Percentiles rank a stretch among this genome's conserved stretches.
Evolutionary conservation across 2,329 filamentous ascomycete species (phyloP).

Genomic region (Leptosphaerulina australis): DNA sequence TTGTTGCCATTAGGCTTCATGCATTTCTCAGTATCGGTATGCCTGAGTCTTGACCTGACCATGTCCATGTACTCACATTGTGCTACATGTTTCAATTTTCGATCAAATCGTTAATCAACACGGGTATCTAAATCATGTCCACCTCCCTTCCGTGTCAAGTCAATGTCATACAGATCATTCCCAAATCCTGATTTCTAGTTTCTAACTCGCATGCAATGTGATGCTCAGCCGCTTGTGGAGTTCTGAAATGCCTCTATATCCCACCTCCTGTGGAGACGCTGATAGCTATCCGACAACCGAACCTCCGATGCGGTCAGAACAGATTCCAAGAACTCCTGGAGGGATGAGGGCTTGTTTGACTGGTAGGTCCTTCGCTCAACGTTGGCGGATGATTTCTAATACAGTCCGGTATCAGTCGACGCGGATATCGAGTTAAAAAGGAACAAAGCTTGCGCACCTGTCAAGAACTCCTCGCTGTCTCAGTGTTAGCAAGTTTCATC

Average conservation of each 20-base stretch:
- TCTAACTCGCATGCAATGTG: background rate
- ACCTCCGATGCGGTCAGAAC: background rate
- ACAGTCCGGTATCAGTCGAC: constrained; percentile 58
- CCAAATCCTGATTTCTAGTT: background rate
- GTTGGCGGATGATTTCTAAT: constrained; percentile 54
- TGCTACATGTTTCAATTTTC: too few species aligned
- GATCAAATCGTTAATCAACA: too few species aligned
- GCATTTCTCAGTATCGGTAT: too few species aligned
- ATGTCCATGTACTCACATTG: too few species aligned
- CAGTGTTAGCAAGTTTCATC: background rate
- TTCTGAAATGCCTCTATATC: background rate
- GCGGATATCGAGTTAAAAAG: constrained; percentile 60
- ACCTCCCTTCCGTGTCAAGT: background rate
- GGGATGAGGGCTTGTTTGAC: background rate
- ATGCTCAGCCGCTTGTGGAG: background rate
- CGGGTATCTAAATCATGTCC: constrained; percentile 12
- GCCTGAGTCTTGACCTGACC: too few species aligned
- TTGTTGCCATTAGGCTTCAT: too few species aligned
- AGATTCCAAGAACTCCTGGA: constrained; percentile 1
- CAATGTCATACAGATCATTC: background rate
- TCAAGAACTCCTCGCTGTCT: constrained; percentile 58
- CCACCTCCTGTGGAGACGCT: background rate
- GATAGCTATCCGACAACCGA: background rate
- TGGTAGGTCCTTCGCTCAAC: constrained; percentile 24
- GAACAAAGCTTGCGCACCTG: constrained; percentile 62